Percentiles rank a stretch among this genome's conserved stretches.
Conservation (phyloP, 2,329 filamentous ascomycete genomes). For the Chrysosporium keratinophilum region DNA sequence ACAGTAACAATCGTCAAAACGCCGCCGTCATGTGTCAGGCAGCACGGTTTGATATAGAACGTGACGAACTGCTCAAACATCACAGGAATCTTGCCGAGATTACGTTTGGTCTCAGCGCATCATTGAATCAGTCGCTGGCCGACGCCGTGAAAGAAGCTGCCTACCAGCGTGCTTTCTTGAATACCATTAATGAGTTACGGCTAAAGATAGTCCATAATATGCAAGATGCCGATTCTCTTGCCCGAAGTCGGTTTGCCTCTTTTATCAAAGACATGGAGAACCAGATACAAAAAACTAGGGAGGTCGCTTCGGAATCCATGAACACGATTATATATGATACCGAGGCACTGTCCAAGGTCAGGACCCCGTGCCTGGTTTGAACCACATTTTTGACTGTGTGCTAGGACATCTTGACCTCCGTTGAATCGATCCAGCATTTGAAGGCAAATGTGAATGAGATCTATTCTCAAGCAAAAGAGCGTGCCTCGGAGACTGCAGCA, state of each 20-base stretch:
- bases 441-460: conserved; percentile 6
- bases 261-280: conserved; percentile 23
- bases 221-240: conserved; percentile 21
- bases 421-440: conserved; percentile 16
- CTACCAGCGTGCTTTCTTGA: conserved; percentile 28
- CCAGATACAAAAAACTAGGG: conserved; percentile 19
- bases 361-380: neutral
- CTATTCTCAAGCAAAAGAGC: conserved; percentile 21
- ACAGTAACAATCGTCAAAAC: conserved; percentile 52
- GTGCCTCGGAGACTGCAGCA: conserved; percentile 22
- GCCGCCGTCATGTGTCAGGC: conserved; percentile 54
- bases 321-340: conserved; percentile 12
- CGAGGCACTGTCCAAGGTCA: conserved; percentile 13
- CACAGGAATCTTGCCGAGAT: conserved; percentile 32
- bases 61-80: conserved; percentile 35
- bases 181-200: conserved; percentile 25
- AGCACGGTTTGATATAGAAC: conserved; percentile 48
- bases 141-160: conserved; percentile 24
- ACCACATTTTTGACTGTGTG: neutral
- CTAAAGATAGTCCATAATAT: conserved; percentile 25
- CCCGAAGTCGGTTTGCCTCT: conserved; percentile 20
- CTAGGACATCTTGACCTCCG: conserved; percentile 21
- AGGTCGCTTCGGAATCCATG: conserved; percentile 16
- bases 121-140: conserved; percentile 27
- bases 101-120: conserved; percentile 27